phyloP scores from a whole-genome alignment of 495 filamentous ascomycete species.

The Talaromyces borbonicus region DNA sequence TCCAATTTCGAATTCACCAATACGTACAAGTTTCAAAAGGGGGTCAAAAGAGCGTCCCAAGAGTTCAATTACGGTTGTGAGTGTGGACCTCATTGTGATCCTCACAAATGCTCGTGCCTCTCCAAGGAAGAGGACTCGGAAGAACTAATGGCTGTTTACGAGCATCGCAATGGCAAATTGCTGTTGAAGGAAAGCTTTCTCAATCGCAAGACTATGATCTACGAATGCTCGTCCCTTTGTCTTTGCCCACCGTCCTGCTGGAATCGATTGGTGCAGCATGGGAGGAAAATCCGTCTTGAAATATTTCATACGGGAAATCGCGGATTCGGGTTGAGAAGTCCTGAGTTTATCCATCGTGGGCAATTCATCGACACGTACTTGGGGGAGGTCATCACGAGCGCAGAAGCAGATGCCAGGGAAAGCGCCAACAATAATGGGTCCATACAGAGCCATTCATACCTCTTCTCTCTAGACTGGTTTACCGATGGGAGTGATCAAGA shows the following conservation, averaged over 20 bases:
- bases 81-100: slow-evolving; percentile 26
- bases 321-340: slow-evolving; percentile 76
- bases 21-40: slow-evolving; percentile 26
- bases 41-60: slow-evolving; percentile 20
- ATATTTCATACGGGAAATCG: slow-evolving; percentile 72
- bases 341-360: slow-evolving; percentile 56
- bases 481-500: slow-evolving; percentile 28
- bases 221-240: slow-evolving; percentile 74
- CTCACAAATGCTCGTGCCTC: slow-evolving; percentile 27
- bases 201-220: slow-evolving; percentile 43
- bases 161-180: slow-evolving; percentile 9
- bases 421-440: slow-evolving; percentile 25
- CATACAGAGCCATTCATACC: slow-evolving; percentile 46
- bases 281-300: slow-evolving; percentile 62
- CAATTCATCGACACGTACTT: slow-evolving; percentile 86
- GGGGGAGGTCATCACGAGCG: slow-evolving; percentile 72
- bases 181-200: slow-evolving; percentile 24
- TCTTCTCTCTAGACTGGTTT: slow-evolving; percentile 82
- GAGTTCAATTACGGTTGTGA: slow-evolving; percentile 34
- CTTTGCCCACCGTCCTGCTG: slow-evolving; percentile 57
- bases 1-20: slow-evolving; percentile 37
- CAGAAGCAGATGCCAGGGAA: slow-evolving; percentile 59
- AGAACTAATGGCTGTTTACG: slow-evolving; percentile 29
- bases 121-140: slow-evolving; percentile 27
- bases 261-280: slow-evolving; percentile 72